These are phyloP conservation scores for Lentinula raphanica DNA, from an alignment of 768 basidiomycete species.

Conservation along the genomic window DNA sequence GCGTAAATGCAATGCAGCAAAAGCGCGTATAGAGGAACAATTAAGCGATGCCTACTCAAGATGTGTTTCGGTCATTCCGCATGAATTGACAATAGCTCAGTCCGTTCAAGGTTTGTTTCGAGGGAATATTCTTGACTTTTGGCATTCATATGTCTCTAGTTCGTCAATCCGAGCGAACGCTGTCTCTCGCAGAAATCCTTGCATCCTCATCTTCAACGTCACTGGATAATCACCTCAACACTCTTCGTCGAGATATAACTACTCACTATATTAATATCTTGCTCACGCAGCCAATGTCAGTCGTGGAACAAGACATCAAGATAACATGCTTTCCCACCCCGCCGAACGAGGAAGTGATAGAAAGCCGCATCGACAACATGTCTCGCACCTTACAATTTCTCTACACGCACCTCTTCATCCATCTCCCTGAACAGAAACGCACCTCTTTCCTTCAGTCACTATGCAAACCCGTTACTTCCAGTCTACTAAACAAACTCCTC, in stretches of 20 bases:
- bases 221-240: constrained; percentile 50
- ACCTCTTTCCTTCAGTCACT: constrained; percentile 51
- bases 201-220: constrained; percentile 52
- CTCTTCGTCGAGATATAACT: constrained; percentile 61
- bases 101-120: constrained; percentile 39
- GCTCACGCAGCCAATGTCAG: constrained; percentile 46
- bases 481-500: constrained; percentile 62
- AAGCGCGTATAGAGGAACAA: constrained; percentile 65
- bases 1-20: constrained; percentile 50
- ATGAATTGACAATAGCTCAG: constrained; percentile 44
- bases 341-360: constrained; percentile 32
- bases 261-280: constrained; percentile 54
- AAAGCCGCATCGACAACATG: constrained; percentile 49
- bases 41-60: constrained; percentile 63
- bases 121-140: not conserved
- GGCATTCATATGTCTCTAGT: constrained; percentile 35
- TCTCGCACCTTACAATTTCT: constrained; percentile 60
- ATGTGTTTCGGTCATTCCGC: constrained; percentile 47
- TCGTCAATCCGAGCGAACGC: constrained; percentile 43
- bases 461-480: constrained; percentile 52
- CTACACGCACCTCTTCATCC: constrained; percentile 47
- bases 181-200: constrained; percentile 52
- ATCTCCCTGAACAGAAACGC: constrained; percentile 43
- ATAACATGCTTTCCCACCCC: constrained; percentile 45
- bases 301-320: constrained; percentile 36